These are phyloP conservation scores for Simplicillium aogashimaense DNA, from an alignment of 2,329 filamentous ascomycete genomes.

Conservation along the genomic window DNA sequence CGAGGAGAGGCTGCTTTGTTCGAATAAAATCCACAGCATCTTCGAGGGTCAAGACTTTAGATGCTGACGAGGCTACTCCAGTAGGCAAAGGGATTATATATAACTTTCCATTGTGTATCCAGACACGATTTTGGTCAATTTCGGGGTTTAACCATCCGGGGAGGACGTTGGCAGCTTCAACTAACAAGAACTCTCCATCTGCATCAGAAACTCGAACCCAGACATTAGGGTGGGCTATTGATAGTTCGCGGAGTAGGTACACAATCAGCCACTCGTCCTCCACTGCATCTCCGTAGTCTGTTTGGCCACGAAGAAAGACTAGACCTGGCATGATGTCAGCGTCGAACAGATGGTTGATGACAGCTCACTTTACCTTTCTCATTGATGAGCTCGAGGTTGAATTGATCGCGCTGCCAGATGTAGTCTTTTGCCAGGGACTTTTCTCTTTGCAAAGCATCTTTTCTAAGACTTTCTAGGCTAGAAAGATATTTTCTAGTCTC, in stretches of 20 bases:
- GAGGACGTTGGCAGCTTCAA: conserved; percentile 82
- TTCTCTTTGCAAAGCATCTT: conserved; percentile 24
- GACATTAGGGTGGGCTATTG: conserved; percentile 57
- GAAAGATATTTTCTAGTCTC: conserved; percentile 47
- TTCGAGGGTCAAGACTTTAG: conserved; percentile 45
- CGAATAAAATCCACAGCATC: conserved; percentile 56
- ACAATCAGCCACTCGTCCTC: conserved; percentile 98
- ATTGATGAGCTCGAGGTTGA: conserved; percentile 58
- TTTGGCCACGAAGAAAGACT: conserved; percentile 62
- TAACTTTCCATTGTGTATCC: conserved; percentile 73
- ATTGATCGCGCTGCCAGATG: conserved; percentile 85
- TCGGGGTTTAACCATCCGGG: conserved; percentile 90
- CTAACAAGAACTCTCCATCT: conserved; percentile 90
- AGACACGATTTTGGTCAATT: conserved; percentile 77
- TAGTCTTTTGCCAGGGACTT: conserved; percentile 41
- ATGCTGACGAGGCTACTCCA: conserved; percentile 17
- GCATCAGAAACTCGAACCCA: conserved; percentile 81
- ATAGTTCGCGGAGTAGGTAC: conserved; percentile 76
- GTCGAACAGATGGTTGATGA: background rate
- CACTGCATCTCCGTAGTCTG: conserved; percentile 86
- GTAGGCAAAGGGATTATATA: conserved; percentile 56
- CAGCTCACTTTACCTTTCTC: conserved; percentile 36
- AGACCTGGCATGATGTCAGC: conserved; percentile 27
- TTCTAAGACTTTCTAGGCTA: conserved; percentile 63
- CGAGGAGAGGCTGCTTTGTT: conserved; percentile 43